A percentile compares a stretch with the other conserved stretches of the same genome.
Evolutionary conservation across 2,329 filamentous ascomycete species (phyloP).

Genomic region (Phialemonium atrogriseum): DNA sequence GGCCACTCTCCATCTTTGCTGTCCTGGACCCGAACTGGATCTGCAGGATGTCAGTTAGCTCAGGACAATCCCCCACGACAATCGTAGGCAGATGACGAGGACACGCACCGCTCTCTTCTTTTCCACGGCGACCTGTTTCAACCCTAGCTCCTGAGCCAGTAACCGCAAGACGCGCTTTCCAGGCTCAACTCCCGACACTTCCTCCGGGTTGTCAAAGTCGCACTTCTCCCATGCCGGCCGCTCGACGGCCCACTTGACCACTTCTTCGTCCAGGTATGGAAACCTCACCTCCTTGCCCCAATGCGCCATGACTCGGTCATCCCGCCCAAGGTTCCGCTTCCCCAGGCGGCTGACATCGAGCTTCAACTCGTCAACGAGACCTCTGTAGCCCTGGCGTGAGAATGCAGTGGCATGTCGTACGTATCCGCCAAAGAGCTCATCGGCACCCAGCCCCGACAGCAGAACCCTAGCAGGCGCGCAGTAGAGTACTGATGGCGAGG

Average conservation of each 20-base stretch:
- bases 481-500: conserved; percentile 32
- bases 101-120: conserved; percentile 78
- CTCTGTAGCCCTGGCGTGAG: conserved; percentile 56
- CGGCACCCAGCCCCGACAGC: conserved; percentile 86
- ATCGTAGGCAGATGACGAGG: not conserved
- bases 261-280: conserved; percentile 79
- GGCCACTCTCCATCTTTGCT: conserved; percentile 70
- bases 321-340: conserved; percentile 88
- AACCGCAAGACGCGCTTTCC: conserved; percentile 77
- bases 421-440: conserved; percentile 94
- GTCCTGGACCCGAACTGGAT: conserved; percentile 79
- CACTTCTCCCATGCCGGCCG: conserved; percentile 78
- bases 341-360: conserved; percentile 81
- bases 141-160: conserved; percentile 64
- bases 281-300: conserved; percentile 87
- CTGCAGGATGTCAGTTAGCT: conserved; percentile 26
- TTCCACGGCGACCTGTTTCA: conserved; percentile 66
- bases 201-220: conserved; percentile 56
- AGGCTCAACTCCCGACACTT: conserved; percentile 48
- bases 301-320: conserved; percentile 83
- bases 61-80: no score
- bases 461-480: conserved; percentile 71
- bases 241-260: conserved; percentile 73
- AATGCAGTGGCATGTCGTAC: conserved; percentile 75
- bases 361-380: conserved; percentile 72